phyloP scores from a whole-genome alignment of 768 basidiomycete genomes.

The Lactarius sp. region DNA sequence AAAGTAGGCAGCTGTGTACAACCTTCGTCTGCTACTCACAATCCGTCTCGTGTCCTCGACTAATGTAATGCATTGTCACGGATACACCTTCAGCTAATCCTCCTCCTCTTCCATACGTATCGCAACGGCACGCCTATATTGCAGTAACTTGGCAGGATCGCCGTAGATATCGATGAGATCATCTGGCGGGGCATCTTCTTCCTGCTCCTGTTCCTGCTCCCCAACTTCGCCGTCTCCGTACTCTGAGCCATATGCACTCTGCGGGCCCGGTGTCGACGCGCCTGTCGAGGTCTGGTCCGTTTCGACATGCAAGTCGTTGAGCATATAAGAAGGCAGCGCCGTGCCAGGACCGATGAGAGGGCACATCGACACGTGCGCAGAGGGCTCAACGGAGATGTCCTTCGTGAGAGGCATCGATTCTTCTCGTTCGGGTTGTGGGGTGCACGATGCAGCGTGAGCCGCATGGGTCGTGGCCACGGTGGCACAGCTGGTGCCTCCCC shows the following conservation, averaged over 20 bases:
- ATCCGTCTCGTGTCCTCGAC: no score
- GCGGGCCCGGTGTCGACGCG: slow-evolving; percentile 21
- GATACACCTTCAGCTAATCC: no score
- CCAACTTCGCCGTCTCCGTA: slow-evolving; percentile 16
- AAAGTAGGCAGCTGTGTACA: no score
- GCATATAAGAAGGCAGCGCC: slow-evolving; percentile 18
- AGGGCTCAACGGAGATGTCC: not conserved
- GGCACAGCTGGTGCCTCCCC: no score
- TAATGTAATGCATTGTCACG: no score
- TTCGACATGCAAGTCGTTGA: slow-evolving; percentile 12
- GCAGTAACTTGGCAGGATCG: slow-evolving; percentile 19
- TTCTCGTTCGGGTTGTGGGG: slow-evolving; percentile 19
- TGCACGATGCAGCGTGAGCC: no score
- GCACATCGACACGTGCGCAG: slow-evolving; percentile 1
- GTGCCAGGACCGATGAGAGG: slow-evolving; percentile 10
- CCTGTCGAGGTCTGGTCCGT: slow-evolving; percentile 25
- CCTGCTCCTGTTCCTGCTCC: slow-evolving; percentile 22
- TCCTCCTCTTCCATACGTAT: no score
- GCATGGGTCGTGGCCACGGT: no score
- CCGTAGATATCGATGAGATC: slow-evolving; percentile 18
- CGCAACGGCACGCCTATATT: no score
- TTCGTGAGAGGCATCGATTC: slow-evolving; percentile 10
- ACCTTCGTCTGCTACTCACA: no score
- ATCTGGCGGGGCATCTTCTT: slow-evolving; percentile 15
- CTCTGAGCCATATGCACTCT: slow-evolving; percentile 23